Conservation (phyloP, 139 green algal species). For the Desmodesmus armatus region DNA sequence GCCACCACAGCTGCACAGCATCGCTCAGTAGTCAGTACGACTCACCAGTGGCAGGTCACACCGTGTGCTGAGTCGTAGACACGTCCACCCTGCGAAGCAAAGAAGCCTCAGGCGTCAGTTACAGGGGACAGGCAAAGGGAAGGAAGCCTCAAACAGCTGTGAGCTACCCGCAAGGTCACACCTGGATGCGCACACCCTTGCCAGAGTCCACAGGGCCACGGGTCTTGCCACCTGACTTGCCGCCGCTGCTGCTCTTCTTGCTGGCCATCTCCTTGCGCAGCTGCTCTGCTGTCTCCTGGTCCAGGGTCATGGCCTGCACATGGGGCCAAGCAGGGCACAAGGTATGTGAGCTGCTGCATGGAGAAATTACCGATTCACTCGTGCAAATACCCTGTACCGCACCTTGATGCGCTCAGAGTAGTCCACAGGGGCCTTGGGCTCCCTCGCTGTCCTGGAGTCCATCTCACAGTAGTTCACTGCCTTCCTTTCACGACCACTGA, state of each 20-base stretch:
- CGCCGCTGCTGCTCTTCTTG: not conserved
- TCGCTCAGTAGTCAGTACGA: no score
- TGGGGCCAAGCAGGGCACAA: not conserved
- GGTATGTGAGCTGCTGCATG: not conserved
- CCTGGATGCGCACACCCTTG: conserved; percentile 74
- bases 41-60: conserved; percentile 88
- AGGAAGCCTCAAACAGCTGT: no score
- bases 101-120: not conserved
- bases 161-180: not conserved
- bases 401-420: conserved; percentile 41
- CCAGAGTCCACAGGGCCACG: conserved; percentile 67
- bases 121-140: not conserved
- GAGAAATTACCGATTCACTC: not conserved
- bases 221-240: conserved; percentile 34
- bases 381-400: not conserved
- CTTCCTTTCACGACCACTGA: conserved; percentile 6
- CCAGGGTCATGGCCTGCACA: conserved; percentile 20
- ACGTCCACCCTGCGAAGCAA: not conserved
- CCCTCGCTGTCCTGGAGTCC: not conserved
- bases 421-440: not conserved
- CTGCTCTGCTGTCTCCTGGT: conserved; percentile 39
- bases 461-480: conserved; percentile 50
- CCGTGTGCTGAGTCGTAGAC: conserved; percentile 83
- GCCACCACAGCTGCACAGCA: no score
- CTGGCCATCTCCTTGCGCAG: conserved; percentile 39